Conservation (phyloP, 345 rosid species). For the Linum usitatissimum region DNA sequence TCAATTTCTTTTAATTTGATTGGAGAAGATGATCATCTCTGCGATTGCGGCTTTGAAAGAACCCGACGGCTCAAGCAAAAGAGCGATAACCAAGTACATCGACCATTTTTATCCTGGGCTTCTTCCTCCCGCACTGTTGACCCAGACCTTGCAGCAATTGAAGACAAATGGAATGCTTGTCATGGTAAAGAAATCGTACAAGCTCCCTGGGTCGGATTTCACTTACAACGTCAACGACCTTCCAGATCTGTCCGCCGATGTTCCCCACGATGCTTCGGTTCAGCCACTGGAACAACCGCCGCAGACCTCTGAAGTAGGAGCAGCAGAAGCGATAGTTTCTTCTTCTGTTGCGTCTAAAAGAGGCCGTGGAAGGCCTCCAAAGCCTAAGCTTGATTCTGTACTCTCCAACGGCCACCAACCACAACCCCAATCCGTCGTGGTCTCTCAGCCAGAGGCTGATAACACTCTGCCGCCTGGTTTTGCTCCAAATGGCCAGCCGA, state of each 20-base stretch:
- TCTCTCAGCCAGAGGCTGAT: background rate
- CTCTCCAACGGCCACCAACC: background rate
- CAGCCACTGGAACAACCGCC: background rate
- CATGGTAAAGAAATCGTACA: conserved; percentile 58
- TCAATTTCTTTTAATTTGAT: background rate
- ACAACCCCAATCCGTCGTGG: background rate
- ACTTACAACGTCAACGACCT: background rate
- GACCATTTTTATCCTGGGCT: conserved; percentile 32
- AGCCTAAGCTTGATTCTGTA: conserved; percentile 17
- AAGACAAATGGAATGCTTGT: conserved; percentile 41
- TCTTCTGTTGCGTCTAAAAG: conserved; percentile 31
- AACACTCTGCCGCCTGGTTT: background rate
- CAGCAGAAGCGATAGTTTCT: conserved; percentile 4
- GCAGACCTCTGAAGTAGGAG: background rate
- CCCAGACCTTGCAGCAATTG: conserved; percentile 47
- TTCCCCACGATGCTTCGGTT: background rate
- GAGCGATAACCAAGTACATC: conserved; percentile 58
- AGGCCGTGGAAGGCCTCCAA: conserved; percentile 71
- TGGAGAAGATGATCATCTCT: conserved; percentile 49
- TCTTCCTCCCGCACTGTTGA: conserved; percentile 43
- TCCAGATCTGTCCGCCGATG: background rate
- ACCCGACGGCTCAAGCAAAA: conserved; percentile 64
- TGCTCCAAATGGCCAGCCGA: background rate
- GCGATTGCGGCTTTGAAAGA: conserved; percentile 66
- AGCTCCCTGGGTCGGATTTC: conserved; percentile 37